Percentiles rank a stretch among this genome's conserved stretches.
phyloP scores from a whole-genome alignment of 2,329 filamentous ascomycete species.

The Fusarium xylarioides region DNA sequence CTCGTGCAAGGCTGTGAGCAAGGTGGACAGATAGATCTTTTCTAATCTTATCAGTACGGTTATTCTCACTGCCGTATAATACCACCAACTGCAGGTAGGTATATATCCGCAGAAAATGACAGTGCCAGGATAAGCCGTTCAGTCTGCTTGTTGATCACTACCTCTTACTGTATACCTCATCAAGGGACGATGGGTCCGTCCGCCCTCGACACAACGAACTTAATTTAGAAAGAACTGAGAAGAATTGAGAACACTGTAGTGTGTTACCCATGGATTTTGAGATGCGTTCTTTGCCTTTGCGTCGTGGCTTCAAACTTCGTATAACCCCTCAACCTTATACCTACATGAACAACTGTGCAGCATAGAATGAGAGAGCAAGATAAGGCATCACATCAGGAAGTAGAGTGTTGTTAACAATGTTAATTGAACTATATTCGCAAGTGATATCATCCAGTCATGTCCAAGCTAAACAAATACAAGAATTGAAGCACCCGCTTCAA shows the following conservation, averaged over 20 bases:
- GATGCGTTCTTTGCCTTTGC: fast-evolving
- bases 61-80: neutral
- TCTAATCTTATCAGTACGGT: fast-evolving
- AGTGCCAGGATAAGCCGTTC: neutral
- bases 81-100: no score
- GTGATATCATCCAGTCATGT: conserved; percentile 2
- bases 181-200: fast-evolving
- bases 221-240: no score
- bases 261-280: fast-evolving
- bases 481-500: neutral
- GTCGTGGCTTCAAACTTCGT: neutral
- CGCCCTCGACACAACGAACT: no score
- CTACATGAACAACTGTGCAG: neutral
- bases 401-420: neutral
- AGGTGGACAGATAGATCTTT: neutral
- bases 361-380: neutral
- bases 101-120: no score
- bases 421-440: conserved; percentile 6
- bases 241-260: no score
- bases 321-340: neutral
- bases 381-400: neutral
- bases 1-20: neutral
- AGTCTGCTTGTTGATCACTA: fast-evolving
- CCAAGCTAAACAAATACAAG: neutral
- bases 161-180: no score